Evolutionary conservation across 2,329 filamentous ascomycete species (phyloP).

Genomic region (Ophiostoma ips): DNA sequence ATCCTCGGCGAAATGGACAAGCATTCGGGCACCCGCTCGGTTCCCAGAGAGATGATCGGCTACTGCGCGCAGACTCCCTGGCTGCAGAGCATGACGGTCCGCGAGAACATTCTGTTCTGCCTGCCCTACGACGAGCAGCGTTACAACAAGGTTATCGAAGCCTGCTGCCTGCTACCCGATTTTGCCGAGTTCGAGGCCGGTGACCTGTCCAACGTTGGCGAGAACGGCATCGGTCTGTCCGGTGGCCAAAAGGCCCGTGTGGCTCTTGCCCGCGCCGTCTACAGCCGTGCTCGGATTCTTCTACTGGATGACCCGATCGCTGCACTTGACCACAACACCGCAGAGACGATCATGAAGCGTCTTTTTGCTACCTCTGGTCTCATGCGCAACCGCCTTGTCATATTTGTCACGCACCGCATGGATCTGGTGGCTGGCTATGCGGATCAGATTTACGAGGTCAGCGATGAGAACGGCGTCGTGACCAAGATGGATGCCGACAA

Average conservation of each 20-base stretch:
- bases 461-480: slow-evolving; percentile 38
- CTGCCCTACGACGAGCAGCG: slow-evolving; percentile 36
- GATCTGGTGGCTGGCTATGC: slow-evolving; percentile 63
- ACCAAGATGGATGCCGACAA: slow-evolving; percentile 4
- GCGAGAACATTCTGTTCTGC: slow-evolving; percentile 51
- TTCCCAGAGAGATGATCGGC: slow-evolving; percentile 36
- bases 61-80: slow-evolving; percentile 49
- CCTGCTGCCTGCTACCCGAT: slow-evolving; percentile 44
- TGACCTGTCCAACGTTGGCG: slow-evolving; percentile 45
- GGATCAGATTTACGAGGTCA: slow-evolving; percentile 57
- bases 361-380: slow-evolving; percentile 28
- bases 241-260: slow-evolving; percentile 51
- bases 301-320: slow-evolving; percentile 51
- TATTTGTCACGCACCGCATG: slow-evolving; percentile 72
- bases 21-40: slow-evolving; percentile 30
- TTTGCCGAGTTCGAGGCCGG: slow-evolving; percentile 41
- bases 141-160: slow-evolving; percentile 46
- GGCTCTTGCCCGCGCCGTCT: slow-evolving; percentile 47
- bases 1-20: slow-evolving; percentile 55
- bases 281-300: slow-evolving; percentile 41
- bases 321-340: slow-evolving; percentile 48
- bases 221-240: slow-evolving; percentile 48
- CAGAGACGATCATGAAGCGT: slow-evolving; percentile 46
- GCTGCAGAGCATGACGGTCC: slow-evolving; percentile 52
- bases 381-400: slow-evolving; percentile 49